phyloP scores from a whole-genome alignment of 1,139 yeast species.

The Kazachstania sp. region DNA sequence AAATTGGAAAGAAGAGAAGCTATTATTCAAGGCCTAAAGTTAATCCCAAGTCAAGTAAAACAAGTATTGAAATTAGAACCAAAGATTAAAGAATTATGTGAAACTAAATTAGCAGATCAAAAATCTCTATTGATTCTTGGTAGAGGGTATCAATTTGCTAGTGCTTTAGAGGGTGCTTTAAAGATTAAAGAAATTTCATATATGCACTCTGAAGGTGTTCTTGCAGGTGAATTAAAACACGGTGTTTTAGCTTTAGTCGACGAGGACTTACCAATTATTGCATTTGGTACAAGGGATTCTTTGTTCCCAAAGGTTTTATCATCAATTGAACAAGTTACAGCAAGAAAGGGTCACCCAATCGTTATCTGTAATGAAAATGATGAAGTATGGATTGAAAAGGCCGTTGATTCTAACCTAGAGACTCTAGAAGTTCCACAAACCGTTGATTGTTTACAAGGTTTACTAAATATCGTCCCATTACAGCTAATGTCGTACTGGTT shows the following conservation, averaged over 20 bases:
- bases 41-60: slow-evolving; percentile 79
- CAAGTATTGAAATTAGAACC: slow-evolving; percentile 67
- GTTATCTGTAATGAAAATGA: slow-evolving; percentile 89
- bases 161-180: slow-evolving; percentile 96
- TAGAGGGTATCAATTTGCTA: slow-evolving; percentile 95
- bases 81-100: slow-evolving; percentile 68
- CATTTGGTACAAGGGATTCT: slow-evolving; percentile 95
- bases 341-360: slow-evolving; percentile 96
- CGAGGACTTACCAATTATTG: slow-evolving; percentile 85
- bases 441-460: slow-evolving; percentile 95
- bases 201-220: slow-evolving; percentile 98
- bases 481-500: slow-evolving; percentile 97
- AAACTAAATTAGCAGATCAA: slow-evolving; percentile 61
- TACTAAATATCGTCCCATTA: slow-evolving; percentile 86
- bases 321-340: slow-evolving; percentile 93
- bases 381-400: slow-evolving; percentile 47
- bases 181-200: slow-evolving; percentile 97
- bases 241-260: slow-evolving; percentile 97
- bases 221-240: slow-evolving; percentile 98
- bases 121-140: slow-evolving; percentile 87
- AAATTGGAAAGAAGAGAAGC: slow-evolving; percentile 67
- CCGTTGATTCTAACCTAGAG: slow-evolving; percentile 37
- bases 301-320: slow-evolving; percentile 93
- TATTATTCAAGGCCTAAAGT: slow-evolving; percentile 77
- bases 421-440: slow-evolving; percentile 87